Evolutionary conservation across 192 early-diverging fungal genomes (phyloP).

Genomic region (Coemansia sp.): DNA sequence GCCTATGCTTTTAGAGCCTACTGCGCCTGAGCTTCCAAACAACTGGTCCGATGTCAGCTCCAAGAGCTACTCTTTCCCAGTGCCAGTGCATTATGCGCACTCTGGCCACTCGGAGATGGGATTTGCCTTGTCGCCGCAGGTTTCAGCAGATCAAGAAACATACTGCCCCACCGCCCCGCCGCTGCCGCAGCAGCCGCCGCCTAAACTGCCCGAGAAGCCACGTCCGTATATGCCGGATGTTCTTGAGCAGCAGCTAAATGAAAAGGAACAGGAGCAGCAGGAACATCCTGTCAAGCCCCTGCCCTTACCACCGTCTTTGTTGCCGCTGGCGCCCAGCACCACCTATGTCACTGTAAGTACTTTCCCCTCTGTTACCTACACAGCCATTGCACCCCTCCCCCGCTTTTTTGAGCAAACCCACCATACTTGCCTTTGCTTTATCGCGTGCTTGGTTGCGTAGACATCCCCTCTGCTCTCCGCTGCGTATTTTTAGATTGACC

Average conservation of each 20-base stretch:
- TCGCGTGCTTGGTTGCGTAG: neutral
- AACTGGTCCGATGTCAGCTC: constrained; percentile 25
- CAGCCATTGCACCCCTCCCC: neutral
- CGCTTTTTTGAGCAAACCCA: neutral
- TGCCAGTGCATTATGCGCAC: constrained; percentile 25
- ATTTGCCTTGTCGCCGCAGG: constrained; percentile 8
- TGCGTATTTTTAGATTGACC: constrained; percentile 15
- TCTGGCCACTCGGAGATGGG: constrained; percentile 20
- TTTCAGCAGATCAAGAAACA: neutral
- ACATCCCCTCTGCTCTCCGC: constrained; percentile 1
- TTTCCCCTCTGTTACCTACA: neutral
- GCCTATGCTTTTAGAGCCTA: constrained; percentile 42
- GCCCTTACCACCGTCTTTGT: neutral
- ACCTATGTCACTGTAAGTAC: neutral
- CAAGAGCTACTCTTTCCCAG: constrained; percentile 28
- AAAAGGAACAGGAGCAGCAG: constrained; percentile 17
- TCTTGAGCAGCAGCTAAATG: neutral
- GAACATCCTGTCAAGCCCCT: neutral
- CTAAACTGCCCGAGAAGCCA: constrained; percentile 29
- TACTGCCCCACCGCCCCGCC: constrained; percentile 5
- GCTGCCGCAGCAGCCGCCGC: constrained; percentile 2
- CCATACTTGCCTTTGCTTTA: neutral
- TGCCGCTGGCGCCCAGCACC: neutral
- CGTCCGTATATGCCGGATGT: constrained; percentile 21
- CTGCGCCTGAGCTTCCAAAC: constrained; percentile 45